A percentile compares a stretch with the other conserved stretches of the same genome.
Conservation (phyloP, 2,329 filamentous ascomycete species). For the Fusarium subglutinans region DNA sequence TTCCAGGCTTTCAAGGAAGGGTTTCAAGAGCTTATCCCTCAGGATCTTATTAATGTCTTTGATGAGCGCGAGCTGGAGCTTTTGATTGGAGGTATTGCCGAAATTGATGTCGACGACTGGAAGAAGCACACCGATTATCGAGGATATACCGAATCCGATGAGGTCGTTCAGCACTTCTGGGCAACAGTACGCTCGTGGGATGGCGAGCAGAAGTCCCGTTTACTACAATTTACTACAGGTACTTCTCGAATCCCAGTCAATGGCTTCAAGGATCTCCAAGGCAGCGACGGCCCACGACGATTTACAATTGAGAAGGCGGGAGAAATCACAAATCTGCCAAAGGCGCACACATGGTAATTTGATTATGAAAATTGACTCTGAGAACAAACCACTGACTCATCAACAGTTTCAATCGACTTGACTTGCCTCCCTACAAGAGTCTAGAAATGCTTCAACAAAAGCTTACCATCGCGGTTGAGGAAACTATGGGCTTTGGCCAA, state of each 20-base stretch:
- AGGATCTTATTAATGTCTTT: constrained; percentile 97
- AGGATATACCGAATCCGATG: constrained; percentile 96
- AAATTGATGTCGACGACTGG: constrained; percentile 99
- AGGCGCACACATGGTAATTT: constrained; percentile 95
- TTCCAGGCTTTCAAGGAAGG: constrained; percentile 98
- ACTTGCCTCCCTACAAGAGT: constrained; percentile 91
- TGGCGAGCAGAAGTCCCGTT: constrained; percentile 95
- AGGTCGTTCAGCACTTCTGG: constrained; percentile 99
- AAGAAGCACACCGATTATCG: constrained; percentile 99
- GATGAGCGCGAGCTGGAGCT: constrained; percentile 97
- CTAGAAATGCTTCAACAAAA: constrained; percentile 88
- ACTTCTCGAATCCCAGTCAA: constrained; percentile 98
- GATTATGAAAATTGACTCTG: neutral
- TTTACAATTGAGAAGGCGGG: constrained; percentile 99
- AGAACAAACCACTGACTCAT: constrained; percentile 33
- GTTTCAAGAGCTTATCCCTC: constrained; percentile 96
- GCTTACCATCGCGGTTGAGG: constrained; percentile 95
- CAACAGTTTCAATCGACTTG: constrained; percentile 91
- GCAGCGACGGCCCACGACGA: constrained; percentile 90
- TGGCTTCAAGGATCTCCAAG: constrained; percentile 98
- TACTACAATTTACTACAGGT: constrained; percentile 96
- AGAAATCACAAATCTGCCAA: constrained; percentile 88
- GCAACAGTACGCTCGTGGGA: constrained; percentile 97
- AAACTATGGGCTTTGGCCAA: constrained; percentile 98
- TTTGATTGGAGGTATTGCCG: constrained; percentile 98